Base-by-base conservation (phyloP, 2,329 filamentous ascomycete genomes). In the Aspergillus proliferans region DNA sequence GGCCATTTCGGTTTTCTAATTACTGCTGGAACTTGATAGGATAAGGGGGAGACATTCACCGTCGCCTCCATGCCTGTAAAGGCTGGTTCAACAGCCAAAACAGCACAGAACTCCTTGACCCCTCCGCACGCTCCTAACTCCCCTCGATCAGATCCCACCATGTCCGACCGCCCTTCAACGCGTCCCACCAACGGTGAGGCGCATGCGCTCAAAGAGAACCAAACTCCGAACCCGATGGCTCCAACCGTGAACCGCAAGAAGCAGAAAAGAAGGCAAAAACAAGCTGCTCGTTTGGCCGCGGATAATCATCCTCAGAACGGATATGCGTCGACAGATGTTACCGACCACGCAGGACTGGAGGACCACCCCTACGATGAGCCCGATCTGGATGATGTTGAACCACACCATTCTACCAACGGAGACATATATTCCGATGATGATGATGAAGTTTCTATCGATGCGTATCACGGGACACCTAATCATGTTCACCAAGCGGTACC, bases 261-360 rank as follows among this genome's bases (percentile, higher is more conserved):
- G 76, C 87, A 93, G 70, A 96, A 95, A 77, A 83, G 91, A 58
- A 82, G 91, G 57, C 86, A 88, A 65, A 96, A 96, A 69, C 77
- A 82, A 71, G 87, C 86, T 30, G 86, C 88, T 28, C 85, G 85
- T 52, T 82, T 85, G 64, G 81, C 81, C 26, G 82, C 78, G 41
- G 77, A 77, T 28, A 74, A 74, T 57, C 71, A 74, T 54, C 64
- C 62, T 6, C 54, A 61, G 28, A 67, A 64, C 50, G 58, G 60
- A 36, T 58, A 63, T 47, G 47, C 51, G 28, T 52, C 58, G 24
- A 53, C 52, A 30, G 58, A 63, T 44, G 44, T 49, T 14, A 51
- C 55, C 26, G 65, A 69, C 53, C 66, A 68, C 19, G 48, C 58
- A 22, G 58, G 60, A 21, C 67, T 54, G 18, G 58, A 61, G 42